Base-by-base conservation (phyloP, 1,139 yeast genomes). In the Geotrichum klebahnii region DNA sequence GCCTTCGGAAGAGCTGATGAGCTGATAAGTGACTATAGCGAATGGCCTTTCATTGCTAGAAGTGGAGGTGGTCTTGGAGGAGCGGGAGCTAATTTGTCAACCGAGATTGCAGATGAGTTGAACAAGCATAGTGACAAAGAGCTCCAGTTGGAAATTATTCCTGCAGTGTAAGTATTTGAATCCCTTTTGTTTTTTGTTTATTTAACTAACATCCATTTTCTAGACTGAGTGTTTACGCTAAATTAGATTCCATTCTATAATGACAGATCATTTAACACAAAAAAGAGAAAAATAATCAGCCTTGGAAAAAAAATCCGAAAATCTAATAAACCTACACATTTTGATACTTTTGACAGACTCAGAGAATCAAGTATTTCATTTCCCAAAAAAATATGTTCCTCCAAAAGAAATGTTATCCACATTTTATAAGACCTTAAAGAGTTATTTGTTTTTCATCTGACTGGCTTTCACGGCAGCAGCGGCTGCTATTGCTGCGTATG, bases 1-100 rank as follows among this genome's bases (percentile, higher is more conserved):
- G 97, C 97, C 0, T 86, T 90, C 67, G 81, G 88, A 3, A 79
- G 96, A 61, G 96, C 96, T 9, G 97, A 92, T 64, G 97, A 92
- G 65, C 70, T 94, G 46, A 75, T 92, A 57, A 78, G 76, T 48
- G 94, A 87, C 61, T 92, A 79, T 63, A 77, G 95, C 45, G 95
- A 87, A 59, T 88, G 73, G 69, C 99, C 98, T n/a, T 92, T 90
- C 66, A 73, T 76, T 53, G 73, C 76, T 39, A 74, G 75, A 52
- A 71, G 77, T 40, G 76, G 84, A 46, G 78, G 61, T 14, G 60
- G 82, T 16, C 72, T 82, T 60, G 67, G 68, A 38, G 90, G 92
- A 1, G 73, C 86, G 50, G 95, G 96, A 5, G 73, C 81, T 55
- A 90, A 92, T 65, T 74, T 94, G 62, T 78, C 79, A 42, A 75